A percentile compares a stretch with the other conserved stretches of the same genome.
These are phyloP conservation scores for Fusarium keratoplasticum DNA, from an alignment of 2,329 filamentous ascomycete species.

Conservation along the genomic window DNA sequence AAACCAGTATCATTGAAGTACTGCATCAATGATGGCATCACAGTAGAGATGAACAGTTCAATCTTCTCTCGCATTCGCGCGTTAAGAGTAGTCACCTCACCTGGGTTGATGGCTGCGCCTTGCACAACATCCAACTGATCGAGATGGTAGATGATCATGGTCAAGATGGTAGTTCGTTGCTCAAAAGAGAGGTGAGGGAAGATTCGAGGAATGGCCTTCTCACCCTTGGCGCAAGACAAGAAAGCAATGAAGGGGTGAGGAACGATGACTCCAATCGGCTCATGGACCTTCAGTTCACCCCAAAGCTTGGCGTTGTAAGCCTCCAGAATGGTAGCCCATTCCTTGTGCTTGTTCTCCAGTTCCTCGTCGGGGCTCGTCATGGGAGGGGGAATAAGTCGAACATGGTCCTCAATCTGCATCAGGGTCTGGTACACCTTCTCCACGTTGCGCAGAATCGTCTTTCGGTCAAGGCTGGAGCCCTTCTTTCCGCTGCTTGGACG, in stretches of 20 bases:
- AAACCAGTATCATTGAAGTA: slow-evolving; percentile 93
- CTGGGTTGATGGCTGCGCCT: slow-evolving; percentile 78
- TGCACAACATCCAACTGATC: slow-evolving; percentile 92
- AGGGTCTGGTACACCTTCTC: slow-evolving; percentile 88
- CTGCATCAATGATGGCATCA: slow-evolving; percentile 89
- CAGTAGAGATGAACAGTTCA: slow-evolving; percentile 86
- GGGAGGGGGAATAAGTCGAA: slow-evolving; percentile 77
- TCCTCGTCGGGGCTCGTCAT: slow-evolving; percentile 73
- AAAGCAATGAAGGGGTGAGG: slow-evolving; percentile 96
- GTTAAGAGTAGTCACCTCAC: slow-evolving; percentile 78
- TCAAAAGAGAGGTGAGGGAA: slow-evolving; percentile 94
- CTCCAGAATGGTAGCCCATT: slow-evolving; percentile 73
- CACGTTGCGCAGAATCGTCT: slow-evolving; percentile 85
- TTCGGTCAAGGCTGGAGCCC: slow-evolving; percentile 75
- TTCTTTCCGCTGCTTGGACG: slow-evolving; percentile 64
- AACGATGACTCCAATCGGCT: slow-evolving; percentile 82
- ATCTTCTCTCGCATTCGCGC: slow-evolving; percentile 88
- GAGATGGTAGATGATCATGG: slow-evolving; percentile 94
- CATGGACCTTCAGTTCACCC: slow-evolving; percentile 90
- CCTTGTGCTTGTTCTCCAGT: slow-evolving; percentile 77
- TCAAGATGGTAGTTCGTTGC: slow-evolving; percentile 93
- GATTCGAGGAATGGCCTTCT: slow-evolving; percentile 93
- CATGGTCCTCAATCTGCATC: slow-evolving; percentile 95
- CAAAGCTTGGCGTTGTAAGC: slow-evolving; percentile 85
- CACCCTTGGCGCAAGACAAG: slow-evolving; percentile 93